Evolutionary conservation across 2,329 filamentous ascomycete species (phyloP).

Genomic region (Aspergillus versicolor): DNA sequence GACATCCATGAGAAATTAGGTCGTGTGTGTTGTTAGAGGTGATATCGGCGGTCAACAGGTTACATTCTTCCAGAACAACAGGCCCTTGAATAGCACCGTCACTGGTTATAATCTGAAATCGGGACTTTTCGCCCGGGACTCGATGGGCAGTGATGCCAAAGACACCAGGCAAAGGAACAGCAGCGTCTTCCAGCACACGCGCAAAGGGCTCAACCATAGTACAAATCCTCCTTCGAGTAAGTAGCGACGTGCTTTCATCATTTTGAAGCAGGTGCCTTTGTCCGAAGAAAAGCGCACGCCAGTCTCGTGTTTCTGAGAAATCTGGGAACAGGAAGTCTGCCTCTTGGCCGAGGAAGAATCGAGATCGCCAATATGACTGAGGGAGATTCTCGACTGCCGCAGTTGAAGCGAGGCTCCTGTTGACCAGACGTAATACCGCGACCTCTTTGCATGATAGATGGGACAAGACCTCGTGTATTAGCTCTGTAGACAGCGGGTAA

Average conservation of each 20-base stretch:
- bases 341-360: slow-evolving; percentile 14
- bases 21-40: background rate
- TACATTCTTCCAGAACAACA: background rate
- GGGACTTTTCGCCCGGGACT: background rate
- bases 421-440: background rate
- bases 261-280: background rate
- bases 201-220: slow-evolving; percentile 15
- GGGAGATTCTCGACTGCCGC: slow-evolving; percentile 2
- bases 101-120: background rate
- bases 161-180: background rate
- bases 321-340: slow-evolving; percentile 15
- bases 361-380: slow-evolving; percentile 16
- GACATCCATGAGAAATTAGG: background rate
- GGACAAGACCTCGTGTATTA: background rate
- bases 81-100: background rate
- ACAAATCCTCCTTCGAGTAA: slow-evolving; percentile 14
- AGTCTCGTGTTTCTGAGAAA: slow-evolving; percentile 3
- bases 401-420: background rate
- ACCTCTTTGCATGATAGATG: slow-evolving; percentile 6
- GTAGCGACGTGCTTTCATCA: background rate
- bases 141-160: background rate
- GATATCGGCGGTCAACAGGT: background rate
- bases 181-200: slow-evolving; percentile 4
- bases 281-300: slow-evolving; percentile 13
- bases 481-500: slow-evolving; percentile 1